Evolutionary conservation across 768 basidiomycete species (phyloP), one percentile per base, ranked within the genome.

Genomic region (Russula sp.): DNA sequence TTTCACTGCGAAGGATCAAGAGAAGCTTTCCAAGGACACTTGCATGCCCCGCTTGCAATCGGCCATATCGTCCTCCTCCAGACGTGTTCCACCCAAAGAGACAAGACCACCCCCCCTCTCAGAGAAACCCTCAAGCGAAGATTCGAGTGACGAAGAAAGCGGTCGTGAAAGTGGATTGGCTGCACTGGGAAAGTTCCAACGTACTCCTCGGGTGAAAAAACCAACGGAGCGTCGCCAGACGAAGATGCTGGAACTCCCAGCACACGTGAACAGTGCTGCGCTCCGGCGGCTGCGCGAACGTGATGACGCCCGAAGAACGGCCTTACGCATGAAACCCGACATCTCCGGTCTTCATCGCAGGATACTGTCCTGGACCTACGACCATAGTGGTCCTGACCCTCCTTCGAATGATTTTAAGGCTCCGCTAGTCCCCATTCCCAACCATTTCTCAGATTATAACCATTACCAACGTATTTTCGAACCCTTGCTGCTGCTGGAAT

Each of bases 341-440:
- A 79, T 95, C 20, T 84, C 86, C 35, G 80, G 78, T 6, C 84
- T 99, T 22, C 89, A 96, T 72, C 84, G 84, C 51, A 75, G 79
- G 10, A 78, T 98, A 34, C 75, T 99, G 1, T 86, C 90, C 0
- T 99, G 97, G 97, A 78, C 89, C 72, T 93, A 93, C 65, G 81
- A 87, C 51, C 83, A 91, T 67, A 71, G 71, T 11, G 84, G 87
- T 22, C 72, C 83, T 42, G 73, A 80, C 44, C 91, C 89, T 45
- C 88, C 92, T 1, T 76, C 77, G n/a, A 72, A 75, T 18, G 70
- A 67, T 55, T 52, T 65, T 47, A 76, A 72, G 49, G 67, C 77
- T 4, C 55, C 71, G 1, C 69, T 79, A 35, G 55, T 72, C 13
- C 74, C 73, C 18, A 79, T 97, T 8, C 89, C 91, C 0, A 81